A percentile compares a stretch with the other conserved stretches of the same genome.
These are phyloP conservation scores for Macroventuria anomochaeta DNA, from an alignment of 2,329 filamentous ascomycete species.

Conservation along the genomic window DNA sequence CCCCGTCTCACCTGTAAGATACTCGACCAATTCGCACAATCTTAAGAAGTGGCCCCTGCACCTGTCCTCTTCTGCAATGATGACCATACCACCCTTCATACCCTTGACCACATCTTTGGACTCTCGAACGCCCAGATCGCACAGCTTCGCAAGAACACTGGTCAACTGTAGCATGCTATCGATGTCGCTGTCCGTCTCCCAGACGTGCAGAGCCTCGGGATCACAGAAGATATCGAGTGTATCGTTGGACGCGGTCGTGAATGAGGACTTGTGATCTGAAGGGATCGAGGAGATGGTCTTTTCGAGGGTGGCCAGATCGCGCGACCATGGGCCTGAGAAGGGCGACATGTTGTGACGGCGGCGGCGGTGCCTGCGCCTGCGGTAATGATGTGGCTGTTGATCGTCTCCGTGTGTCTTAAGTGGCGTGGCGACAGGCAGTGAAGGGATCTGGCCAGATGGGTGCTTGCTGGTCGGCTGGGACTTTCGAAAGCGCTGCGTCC, in stretches of 20 bases:
- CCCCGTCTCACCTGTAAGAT: constrained; percentile 31
- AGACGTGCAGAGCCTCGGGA: constrained; percentile 37
- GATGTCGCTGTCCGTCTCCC: constrained; percentile 42
- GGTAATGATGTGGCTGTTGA: neutral
- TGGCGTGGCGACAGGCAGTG: too few relatives aligned
- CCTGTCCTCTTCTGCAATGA: constrained; percentile 33
- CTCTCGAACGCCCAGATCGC: constrained; percentile 28
- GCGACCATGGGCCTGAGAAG: constrained; percentile 39
- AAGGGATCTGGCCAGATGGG: neutral
- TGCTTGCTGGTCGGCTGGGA: neutral
- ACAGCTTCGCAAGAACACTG: constrained; percentile 39
- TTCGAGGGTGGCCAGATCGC: constrained; percentile 32
- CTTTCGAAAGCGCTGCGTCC: neutral
- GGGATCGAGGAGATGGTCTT: constrained; percentile 36
- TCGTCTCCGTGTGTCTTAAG: neutral
- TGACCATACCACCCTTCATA: constrained; percentile 35
- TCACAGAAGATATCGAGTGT: constrained; percentile 33
- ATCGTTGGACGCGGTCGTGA: constrained; percentile 28
- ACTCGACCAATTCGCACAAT: constrained; percentile 36
- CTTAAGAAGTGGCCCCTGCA: constrained; percentile 30
- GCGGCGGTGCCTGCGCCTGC: constrained; percentile 13
- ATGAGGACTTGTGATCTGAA: constrained; percentile 29
- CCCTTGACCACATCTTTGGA: constrained; percentile 15
- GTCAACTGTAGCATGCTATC: constrained; percentile 42
- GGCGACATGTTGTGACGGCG: constrained; percentile 16